Conservation (phyloP, 139 green algal species). For the Parachlorella kessleri region DNA sequence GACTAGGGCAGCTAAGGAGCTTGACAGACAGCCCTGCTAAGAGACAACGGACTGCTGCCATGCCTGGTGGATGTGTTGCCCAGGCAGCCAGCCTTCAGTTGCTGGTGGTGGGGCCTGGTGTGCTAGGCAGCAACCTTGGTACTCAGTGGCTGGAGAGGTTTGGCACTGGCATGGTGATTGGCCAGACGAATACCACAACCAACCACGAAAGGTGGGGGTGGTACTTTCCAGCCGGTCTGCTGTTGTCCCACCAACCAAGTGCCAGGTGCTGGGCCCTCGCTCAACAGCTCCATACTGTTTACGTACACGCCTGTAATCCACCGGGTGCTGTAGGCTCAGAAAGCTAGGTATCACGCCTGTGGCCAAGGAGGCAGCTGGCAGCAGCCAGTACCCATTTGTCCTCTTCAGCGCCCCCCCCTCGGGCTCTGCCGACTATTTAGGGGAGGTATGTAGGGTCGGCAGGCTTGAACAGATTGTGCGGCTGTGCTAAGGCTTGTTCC, state of each 20-base stretch:
- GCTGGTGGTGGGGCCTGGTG: slow-evolving; percentile 87
- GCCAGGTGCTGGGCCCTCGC: background rate
- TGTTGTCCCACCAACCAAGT: background rate
- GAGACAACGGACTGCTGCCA: too few relatives aligned
- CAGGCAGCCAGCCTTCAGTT: slow-evolving; percentile 54
- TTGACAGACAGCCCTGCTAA: too few relatives aligned
- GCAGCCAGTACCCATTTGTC: slow-evolving; percentile 78
- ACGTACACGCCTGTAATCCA: too few relatives aligned
- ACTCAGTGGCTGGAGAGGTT: slow-evolving; percentile 78
- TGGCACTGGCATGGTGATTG: slow-evolving; percentile 70
- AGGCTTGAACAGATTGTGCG: too few relatives aligned
- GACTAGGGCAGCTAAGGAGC: too few relatives aligned
- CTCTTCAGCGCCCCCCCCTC: slow-evolving; percentile 91
- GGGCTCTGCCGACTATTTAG: slow-evolving; percentile 85
- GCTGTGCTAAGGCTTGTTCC: too few relatives aligned
- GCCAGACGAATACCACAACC: slow-evolving; percentile 87
- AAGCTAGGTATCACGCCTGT: slow-evolving; percentile 69
- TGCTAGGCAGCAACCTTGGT: slow-evolving; percentile 81
- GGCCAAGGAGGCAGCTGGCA: slow-evolving; percentile 44
- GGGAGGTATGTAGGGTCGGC: slow-evolving; percentile 40
- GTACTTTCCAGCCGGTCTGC: background rate
- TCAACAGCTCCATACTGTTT: background rate
- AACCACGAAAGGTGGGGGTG: slow-evolving; percentile 77
- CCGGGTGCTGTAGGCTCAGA: slow-evolving; percentile 57
- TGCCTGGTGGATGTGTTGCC: too few relatives aligned